These are phyloP conservation scores for Barnettozyma sp. DNA, from an alignment of 805 yeast genomes.

Conservation along the genomic window DNA sequence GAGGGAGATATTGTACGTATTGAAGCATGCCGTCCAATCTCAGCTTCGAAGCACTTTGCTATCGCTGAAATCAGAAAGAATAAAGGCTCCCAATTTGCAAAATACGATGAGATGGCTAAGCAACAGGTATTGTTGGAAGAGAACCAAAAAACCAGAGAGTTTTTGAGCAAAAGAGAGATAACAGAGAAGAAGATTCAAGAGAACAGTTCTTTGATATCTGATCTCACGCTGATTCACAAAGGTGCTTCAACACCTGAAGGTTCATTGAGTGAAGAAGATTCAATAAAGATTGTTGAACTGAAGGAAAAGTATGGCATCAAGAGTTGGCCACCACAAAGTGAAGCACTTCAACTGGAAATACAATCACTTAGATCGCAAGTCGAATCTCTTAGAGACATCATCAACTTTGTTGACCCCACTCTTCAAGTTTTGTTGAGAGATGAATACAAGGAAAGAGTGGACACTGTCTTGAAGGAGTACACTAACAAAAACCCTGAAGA, in stretches of 20 bases:
- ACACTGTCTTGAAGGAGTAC: conserved; percentile 29
- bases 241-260: conserved; percentile 23
- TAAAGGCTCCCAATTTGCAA: conserved; percentile 87
- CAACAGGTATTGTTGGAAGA: conserved; percentile 63
- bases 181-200: conserved; percentile 25
- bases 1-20: conserved; percentile 95
- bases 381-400: conserved; percentile 24
- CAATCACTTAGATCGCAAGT: conserved; percentile 26
- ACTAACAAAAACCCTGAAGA: conserved; percentile 33
- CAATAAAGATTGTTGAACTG: conserved; percentile 32
- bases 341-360: conserved; percentile 35
- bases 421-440: conserved; percentile 31
- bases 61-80: conserved; percentile 85
- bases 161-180: conserved; percentile 42
- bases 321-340: conserved; percentile 40
- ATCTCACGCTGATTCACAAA: conserved; percentile 27
- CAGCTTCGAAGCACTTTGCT: conserved; percentile 78
- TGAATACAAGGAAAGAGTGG: conserved; percentile 31
- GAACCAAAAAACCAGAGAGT: conserved; percentile 43
- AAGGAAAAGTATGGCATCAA: conserved; percentile 40
- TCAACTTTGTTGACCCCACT: conserved; percentile 31
- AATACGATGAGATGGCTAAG: conserved; percentile 69
- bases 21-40: conserved; percentile 79
- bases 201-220: conserved; percentile 25
- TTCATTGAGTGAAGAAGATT: conserved; percentile 28